phyloP scores from a whole-genome alignment of 495 filamentous ascomycete species.

The Xylaria nigripes region DNA sequence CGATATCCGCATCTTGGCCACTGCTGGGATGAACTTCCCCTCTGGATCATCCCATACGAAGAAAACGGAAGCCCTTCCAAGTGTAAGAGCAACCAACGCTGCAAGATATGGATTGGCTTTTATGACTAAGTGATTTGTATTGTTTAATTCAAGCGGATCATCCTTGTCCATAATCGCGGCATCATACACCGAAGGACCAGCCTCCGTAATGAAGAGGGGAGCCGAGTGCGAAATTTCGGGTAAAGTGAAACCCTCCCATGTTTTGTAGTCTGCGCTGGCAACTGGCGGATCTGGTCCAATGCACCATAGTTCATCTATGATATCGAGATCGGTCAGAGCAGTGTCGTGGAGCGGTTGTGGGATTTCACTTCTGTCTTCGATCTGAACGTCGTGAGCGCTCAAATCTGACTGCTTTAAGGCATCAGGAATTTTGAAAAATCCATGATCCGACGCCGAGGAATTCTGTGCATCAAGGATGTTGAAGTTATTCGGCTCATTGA shows the following conservation, averaged over 20 bases:
- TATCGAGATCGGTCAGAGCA: constrained; percentile 18
- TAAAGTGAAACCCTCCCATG: constrained; percentile 65
- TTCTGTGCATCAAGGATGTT: constrained; percentile 6
- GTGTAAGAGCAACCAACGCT: constrained; percentile 60
- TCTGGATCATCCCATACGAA: constrained; percentile 59
- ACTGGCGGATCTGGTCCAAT: constrained; percentile 21
- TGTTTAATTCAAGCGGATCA: constrained; percentile 22
- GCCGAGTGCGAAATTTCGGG: constrained; percentile 30
- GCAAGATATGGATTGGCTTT: constrained; percentile 46
- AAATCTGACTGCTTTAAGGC: constrained; percentile 24
- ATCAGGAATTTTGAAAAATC: constrained; percentile 39
- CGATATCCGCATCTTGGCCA: constrained; percentile 53
- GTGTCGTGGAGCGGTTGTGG: constrained; percentile 23
- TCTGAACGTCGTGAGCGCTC: constrained; percentile 18
- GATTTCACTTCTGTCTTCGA: constrained; percentile 8
- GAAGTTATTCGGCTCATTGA: constrained; percentile 3
- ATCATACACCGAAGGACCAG: constrained; percentile 65
- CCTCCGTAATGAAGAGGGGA: constrained; percentile 68
- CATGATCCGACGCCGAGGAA: constrained; percentile 17
- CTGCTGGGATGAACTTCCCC: constrained; percentile 48
- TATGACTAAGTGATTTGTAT: constrained; percentile 26
- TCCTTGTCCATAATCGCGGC: constrained; percentile 42
- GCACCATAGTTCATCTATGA: constrained; percentile 50
- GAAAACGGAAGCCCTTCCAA: constrained; percentile 74
- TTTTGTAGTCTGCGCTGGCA: constrained; percentile 42